Base-by-base conservation (phyloP, 2,329 filamentous ascomycete species). In the Reticulascus tulasneorum region DNA sequence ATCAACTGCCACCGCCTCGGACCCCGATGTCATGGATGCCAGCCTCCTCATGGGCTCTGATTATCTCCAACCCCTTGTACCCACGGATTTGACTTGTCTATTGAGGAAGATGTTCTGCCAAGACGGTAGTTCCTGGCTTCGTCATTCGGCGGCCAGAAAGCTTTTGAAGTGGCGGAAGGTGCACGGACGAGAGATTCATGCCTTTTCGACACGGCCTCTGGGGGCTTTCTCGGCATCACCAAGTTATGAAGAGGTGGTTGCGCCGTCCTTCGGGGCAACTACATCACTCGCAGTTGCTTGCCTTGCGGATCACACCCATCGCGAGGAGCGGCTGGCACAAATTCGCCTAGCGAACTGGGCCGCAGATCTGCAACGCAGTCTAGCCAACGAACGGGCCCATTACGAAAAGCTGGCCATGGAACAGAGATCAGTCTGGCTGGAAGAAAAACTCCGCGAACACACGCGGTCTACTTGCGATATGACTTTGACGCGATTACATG, bases 1-100 rank as follows among this genome's bases (percentile, higher is more conserved):
- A 15, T 96, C 91, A 2, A 93, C 85, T 15, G 76, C 77, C 10
- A 69, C 77, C 17, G 77, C 75, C 2, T 75, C 77, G 16, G 88
- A 96, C 50, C 66, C 79, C 42, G 87, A 95, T 24, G 79, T 75
- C 27, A 94, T 97, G 82, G 91, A 97, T 56, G 91, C 90, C 13
- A 95, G 88, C 51, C 69, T 94, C 0, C 73, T 97, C 13, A 97
- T 97, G 91, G 89, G 82, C 37, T 83, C 90, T 1, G 86, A 93
- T 51, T 97, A 96, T 54, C 69, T 93, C 11, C 83, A 87, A 43
- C 91, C 91, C 1, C 69, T 96, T 5, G 63, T 86, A 4, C 62
- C 76, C 1, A 93, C 88, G 8, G 90, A 97, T 26, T 75, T 97
- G 3, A 52, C 60, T 6, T 59, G 65, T 8, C 68, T 97, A 2